phyloP scores from a whole-genome alignment of 805 yeast species.

The Citeromyces matritensis region DNA sequence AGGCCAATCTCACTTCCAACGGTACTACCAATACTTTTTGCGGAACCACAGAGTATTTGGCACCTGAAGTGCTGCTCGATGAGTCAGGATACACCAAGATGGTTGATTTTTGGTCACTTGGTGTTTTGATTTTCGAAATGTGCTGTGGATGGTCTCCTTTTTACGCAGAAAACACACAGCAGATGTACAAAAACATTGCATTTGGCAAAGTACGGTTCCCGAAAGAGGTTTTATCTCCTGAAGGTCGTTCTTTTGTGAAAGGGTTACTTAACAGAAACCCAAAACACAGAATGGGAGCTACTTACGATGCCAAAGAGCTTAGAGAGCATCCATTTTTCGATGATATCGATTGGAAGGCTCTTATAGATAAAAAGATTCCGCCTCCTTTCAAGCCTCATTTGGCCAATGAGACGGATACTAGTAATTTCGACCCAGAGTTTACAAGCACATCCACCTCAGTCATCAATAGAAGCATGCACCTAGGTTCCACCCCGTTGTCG shows the following conservation, averaged over 20 bases:
- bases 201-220: conserved; percentile 97
- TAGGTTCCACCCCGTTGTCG: conserved; percentile 69
- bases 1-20: conserved; percentile 76
- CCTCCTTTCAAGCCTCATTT: conserved; percentile 97
- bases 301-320: conserved; percentile 84
- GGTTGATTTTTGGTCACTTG: conserved; percentile 99
- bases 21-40: conserved; percentile 95
- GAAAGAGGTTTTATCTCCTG: conserved; percentile 82
- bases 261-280: conserved; percentile 94
- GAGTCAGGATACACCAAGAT: conserved; percentile 95
- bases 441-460: conserved; percentile 60
- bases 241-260: conserved; percentile 91
- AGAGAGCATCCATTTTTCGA: conserved; percentile 84
- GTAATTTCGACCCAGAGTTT: conserved; percentile 96
- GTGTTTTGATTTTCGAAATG: conserved; percentile 95
- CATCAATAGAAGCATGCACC: conserved; percentile 49
- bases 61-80: conserved; percentile 91
- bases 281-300: conserved; percentile 83
- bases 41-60: conserved; percentile 96
- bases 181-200: conserved; percentile 97
- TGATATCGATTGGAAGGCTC: conserved; percentile 81
- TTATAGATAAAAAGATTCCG: conserved; percentile 68
- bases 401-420: conserved; percentile 81
- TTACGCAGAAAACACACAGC: conserved; percentile 95
- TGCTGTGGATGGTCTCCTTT: conserved; percentile 99